Evolutionary conservation across 176 grass and related monocot species (phyloP).

Genomic region (Cenchrus purpureus): DNA sequence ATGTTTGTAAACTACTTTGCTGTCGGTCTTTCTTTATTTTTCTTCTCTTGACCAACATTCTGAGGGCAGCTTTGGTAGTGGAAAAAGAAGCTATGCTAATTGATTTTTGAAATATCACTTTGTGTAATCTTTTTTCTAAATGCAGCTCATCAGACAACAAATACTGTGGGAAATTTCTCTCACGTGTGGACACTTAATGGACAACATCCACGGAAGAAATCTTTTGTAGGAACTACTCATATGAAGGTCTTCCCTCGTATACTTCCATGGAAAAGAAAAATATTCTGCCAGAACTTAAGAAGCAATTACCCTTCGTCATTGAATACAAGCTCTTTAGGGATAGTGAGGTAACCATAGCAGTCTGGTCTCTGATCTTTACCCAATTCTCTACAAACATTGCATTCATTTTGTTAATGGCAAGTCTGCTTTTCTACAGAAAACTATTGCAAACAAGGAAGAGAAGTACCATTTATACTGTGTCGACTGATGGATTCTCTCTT

Average conservation of each 20-base stretch:
- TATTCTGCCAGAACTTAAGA: slow-evolving; percentile 61
- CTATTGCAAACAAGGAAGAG: slow-evolving; percentile 77
- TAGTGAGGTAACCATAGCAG: slow-evolving; percentile 67
- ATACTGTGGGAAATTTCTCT: slow-evolving; percentile 55
- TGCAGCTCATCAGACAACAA: slow-evolving; percentile 67
- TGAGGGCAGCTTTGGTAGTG: slow-evolving; percentile 19
- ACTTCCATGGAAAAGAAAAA: slow-evolving; percentile 94
- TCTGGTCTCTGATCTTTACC: background rate
- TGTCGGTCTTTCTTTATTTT: background rate
- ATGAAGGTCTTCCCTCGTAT: slow-evolving; percentile 69
- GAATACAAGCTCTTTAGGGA: slow-evolving; percentile 53
- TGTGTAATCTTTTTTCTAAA: slow-evolving; percentile 39
- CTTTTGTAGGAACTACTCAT: slow-evolving; percentile 40
- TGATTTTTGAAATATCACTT: slow-evolving; percentile 29
- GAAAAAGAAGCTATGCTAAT: slow-evolving; percentile 33
- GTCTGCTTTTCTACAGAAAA: slow-evolving; percentile 57
- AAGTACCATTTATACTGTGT: slow-evolving; percentile 71
- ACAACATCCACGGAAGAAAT: slow-evolving; percentile 63
- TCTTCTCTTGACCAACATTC: background rate
- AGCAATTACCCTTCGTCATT: slow-evolving; percentile 46
- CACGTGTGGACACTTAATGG: slow-evolving; percentile 85
- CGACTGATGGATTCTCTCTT: slow-evolving; percentile 86
- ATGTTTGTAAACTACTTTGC: slow-evolving; percentile 37
- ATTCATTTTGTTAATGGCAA: slow-evolving; percentile 33
- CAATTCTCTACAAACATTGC: slow-evolving; percentile 20